Evolutionary conservation across 1,284 basidiomycete genomes (phyloP).

Genomic region (Meripilus lineatus): DNA sequence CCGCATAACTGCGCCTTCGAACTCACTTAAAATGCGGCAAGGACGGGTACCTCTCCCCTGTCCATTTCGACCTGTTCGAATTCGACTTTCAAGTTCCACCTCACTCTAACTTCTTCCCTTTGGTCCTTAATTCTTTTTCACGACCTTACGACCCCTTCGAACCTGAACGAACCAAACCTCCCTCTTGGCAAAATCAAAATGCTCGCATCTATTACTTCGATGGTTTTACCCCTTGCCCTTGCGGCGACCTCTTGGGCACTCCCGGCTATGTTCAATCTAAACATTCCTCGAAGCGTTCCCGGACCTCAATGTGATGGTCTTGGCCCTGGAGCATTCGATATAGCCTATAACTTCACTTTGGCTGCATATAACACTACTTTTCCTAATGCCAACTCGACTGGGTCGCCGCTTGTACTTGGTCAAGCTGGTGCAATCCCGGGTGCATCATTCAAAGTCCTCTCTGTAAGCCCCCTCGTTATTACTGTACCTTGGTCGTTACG

Average conservation of each 20-base stretch:
- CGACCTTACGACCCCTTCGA: too few relatives aligned
- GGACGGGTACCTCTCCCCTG: too few relatives aligned
- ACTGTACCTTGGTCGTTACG: neutral
- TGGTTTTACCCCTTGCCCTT: neutral
- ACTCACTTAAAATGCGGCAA: too few relatives aligned
- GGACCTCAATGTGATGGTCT: neutral
- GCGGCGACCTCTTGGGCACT: neutral
- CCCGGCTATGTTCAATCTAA: neutral
- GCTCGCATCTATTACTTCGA: neutral
- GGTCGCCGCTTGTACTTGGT: constrained; percentile 39
- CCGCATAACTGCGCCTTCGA: too few relatives aligned
- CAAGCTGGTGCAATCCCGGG: constrained; percentile 17
- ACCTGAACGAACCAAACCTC: too few relatives aligned
- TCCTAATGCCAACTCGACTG: constrained; percentile 34
- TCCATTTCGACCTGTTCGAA: too few relatives aligned
- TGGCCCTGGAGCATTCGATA: constrained; percentile 5
- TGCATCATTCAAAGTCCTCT: constrained; percentile 11
- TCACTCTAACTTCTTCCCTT: too few relatives aligned
- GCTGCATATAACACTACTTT: constrained; percentile 16
- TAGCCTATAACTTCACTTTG: constrained; percentile 4
- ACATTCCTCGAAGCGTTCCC: neutral
- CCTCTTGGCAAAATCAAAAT: too few relatives aligned
- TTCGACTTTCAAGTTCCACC: too few relatives aligned
- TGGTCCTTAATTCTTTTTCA: too few relatives aligned
- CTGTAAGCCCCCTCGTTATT: constrained; percentile 6